Base-by-base conservation (phyloP, 2,329 filamentous ascomycete species). In the Xylariaceae sp. region DNA sequence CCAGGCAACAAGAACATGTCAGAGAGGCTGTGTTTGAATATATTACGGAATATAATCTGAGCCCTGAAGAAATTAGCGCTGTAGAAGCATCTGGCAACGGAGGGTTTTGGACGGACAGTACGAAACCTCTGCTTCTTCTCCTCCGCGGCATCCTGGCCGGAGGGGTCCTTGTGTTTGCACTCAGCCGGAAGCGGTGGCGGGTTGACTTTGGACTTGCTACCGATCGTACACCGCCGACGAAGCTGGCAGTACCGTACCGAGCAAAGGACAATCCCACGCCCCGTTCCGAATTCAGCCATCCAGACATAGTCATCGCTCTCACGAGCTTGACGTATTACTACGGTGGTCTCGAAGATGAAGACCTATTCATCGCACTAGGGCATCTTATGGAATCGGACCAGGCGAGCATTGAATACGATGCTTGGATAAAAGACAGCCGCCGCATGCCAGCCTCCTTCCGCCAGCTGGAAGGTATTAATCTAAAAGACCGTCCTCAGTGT, bases 181-280 rank as follows among this genome's bases (percentile, higher is more conserved):
- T 90, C 0, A 70, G 73, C 0, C 71, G 80, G 12, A 89, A 89
- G 64, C 75, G 87, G 1, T 90, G 84, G 83, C 72, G 82, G 2
- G 87, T 91, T 0, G 81, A 89, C 52, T 91, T 86, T 58, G 87
- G 88, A 0, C 73, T 83, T 0, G 79, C 85, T 63, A 59, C 63
- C 0, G 64, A 58, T 0, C 70, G 83, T 2, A 61, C 62, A 0
- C 79, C 77, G 0, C 49, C 58, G 1, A 82, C 79, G 0, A 73
- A 68, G 44, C 75, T 88, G 0, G 81, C 82, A 0, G 84, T 89
- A 0, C 87, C 85, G 0, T 89, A 80, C 60, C 75, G 76, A 6
- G 84, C 83, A 0, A 88, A 88, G 52, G 85, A 85, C 47, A 78
- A 65, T 3, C 86, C 85, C 0, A 75, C 81, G 0, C 69, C 76